Evolutionary conservation across 2,329 filamentous ascomycete genomes (phyloP).

Genomic region (Venturia oleaginea): DNA sequence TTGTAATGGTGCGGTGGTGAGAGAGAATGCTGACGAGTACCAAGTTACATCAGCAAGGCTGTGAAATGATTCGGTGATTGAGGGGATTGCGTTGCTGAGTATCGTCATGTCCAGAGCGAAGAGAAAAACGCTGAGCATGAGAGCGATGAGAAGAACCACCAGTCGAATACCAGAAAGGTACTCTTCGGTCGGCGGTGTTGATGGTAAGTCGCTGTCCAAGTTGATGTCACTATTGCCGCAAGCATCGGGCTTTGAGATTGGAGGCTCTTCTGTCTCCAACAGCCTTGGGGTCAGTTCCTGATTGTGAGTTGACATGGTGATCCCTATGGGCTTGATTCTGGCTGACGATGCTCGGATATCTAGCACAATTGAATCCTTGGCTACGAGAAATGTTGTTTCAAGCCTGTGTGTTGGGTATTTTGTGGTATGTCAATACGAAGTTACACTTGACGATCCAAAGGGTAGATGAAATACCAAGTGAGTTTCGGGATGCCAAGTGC

Average conservation of each 20-base stretch:
- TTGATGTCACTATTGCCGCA: background rate
- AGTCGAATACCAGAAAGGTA: background rate
- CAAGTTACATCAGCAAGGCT: constrained; percentile 10
- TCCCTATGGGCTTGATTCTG: no score
- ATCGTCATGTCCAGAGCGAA: background rate
- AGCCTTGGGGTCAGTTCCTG: no score
- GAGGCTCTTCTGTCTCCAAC: background rate
- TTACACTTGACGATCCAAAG: no score
- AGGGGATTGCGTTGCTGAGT: constrained; percentile 31
- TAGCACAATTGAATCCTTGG: no score
- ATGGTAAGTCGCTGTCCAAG: background rate
- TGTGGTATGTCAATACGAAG: no score
- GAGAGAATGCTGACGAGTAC: constrained; percentile 14
- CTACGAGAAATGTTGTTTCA: no score
- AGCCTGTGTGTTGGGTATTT: no score
- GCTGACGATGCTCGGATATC: no score
- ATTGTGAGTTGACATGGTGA: no score
- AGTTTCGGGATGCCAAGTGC: no score
- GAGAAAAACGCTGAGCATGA: background rate
- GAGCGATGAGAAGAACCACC: background rate
- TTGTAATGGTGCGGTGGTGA: constrained; percentile 8
- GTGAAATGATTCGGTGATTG: constrained; percentile 20
- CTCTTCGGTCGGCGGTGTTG: background rate
- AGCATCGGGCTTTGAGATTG: constrained; percentile 13
- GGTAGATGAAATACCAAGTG: no score